phyloP scores from a whole-genome alignment of 108 stramenopile species.

The Skeletonema menzelii region DNA sequence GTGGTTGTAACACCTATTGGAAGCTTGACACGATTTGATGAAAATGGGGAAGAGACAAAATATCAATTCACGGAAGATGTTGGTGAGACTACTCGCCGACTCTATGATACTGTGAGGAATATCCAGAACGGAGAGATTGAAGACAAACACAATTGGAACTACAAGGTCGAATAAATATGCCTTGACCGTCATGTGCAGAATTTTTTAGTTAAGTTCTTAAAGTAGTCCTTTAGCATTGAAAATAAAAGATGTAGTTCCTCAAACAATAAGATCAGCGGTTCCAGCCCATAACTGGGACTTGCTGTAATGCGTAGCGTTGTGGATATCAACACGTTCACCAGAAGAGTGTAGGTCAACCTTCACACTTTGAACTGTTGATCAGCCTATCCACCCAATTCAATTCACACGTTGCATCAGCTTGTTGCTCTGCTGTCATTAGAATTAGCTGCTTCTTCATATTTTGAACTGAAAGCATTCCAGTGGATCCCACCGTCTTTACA shows the following conservation, averaged over 20 bases:
- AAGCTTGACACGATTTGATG: constrained; percentile 70
- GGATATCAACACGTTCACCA: background rate
- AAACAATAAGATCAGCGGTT: background rate
- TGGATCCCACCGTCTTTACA: constrained; percentile 66
- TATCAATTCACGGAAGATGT: constrained; percentile 81
- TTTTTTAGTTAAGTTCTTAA: background rate
- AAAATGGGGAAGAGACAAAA: constrained; percentile 54
- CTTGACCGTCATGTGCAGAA: background rate
- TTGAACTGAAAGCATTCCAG: constrained; percentile 53
- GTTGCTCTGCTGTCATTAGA: constrained; percentile 9
- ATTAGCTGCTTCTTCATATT: constrained; percentile 52
- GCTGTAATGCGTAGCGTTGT: background rate
- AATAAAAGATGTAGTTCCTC: background rate
- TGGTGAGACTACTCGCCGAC: constrained; percentile 76
- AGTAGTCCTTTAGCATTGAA: background rate
- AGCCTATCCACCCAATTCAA: constrained; percentile 9
- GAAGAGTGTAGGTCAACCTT: background rate
- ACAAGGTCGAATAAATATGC: constrained; percentile 42
- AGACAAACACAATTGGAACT: constrained; percentile 93
- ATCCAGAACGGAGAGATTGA: constrained; percentile 94
- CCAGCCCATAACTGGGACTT: too few species aligned
- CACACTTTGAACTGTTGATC: background rate
- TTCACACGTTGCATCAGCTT: constrained; percentile 3
- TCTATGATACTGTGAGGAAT: constrained; percentile 87
- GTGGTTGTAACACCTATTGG: constrained; percentile 97